Base-by-base conservation (phyloP, 176 grass and related monocot genomes). In the Oryza meridionalis region DNA sequence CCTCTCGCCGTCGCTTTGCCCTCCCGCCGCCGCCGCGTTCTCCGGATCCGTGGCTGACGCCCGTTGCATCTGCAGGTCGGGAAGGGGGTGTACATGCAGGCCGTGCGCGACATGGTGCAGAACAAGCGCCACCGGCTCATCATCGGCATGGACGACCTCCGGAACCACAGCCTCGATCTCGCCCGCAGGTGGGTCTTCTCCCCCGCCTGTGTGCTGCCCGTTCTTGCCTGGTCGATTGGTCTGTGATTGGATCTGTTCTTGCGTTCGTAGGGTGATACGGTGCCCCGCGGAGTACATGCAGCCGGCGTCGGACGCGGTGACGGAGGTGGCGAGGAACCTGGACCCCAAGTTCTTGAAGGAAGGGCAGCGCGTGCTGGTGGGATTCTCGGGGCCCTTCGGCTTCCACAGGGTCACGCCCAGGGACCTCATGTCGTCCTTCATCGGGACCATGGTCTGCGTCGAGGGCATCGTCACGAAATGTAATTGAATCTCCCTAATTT, bases 401-500 rank as follows among this genome's bases (percentile, higher is more conserved):
- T 99, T 94, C 89, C 93, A 96, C 77, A 96, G 89, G 85, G 89
- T 99, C 76, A 99, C 96, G 4, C 93, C 96, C 3, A 94, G 96
- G 85, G 96, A 99, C 71, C 96, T 99, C 66, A 99, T 99, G 93
- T 99, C 96, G 8, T 92, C 93, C 77, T 96, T 99, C 85, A 99
- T 99, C 4, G 96, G 96, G 12, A 92, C 93, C 58, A 94, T 99
- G 96, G 96, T 99, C 80, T 99, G 96, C 70, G 93, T 99, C 9
- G 93, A 99, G 82, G 96, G 96, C 62, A 99, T 99, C 59, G 87
- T 99, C 77, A 99, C 96, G 17, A 99, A 99, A 96, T 99, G 96
- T 99, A 80, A 90, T 32, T 16, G 7, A 55, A 47, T 61, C 38
- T 12, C 29, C 15, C 65, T 71, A 31, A 17, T 73, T 38, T 15